Percentiles rank a stretch among this genome's conserved stretches.
phyloP scores from a whole-genome alignment of 2,329 filamentous ascomycete species.

The Ambrosiella xylebori region DNA sequence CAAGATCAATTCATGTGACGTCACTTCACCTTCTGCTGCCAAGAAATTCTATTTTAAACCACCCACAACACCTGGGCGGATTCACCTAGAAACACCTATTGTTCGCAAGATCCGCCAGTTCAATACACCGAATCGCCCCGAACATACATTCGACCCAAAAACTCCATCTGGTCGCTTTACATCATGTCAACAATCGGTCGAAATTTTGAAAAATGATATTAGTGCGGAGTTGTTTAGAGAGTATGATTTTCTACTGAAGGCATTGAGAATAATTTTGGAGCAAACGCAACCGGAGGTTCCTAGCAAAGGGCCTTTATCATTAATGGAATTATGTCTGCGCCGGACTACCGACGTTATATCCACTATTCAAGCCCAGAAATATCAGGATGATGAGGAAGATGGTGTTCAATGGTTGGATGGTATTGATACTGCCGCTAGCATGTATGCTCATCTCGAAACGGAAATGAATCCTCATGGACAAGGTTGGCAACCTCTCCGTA shows the following conservation, averaged over 20 bases:
- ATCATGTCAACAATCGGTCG: not conserved
- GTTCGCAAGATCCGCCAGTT: conserved; percentile 17
- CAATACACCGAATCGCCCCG: conserved; percentile 4
- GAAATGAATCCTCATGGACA: conserved; percentile 16
- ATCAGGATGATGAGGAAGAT: conserved; percentile 17
- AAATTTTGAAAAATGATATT: not conserved
- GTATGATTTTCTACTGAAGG: conserved; percentile 9
- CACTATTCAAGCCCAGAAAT: conserved; percentile 1
- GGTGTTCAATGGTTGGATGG: conserved; percentile 14
- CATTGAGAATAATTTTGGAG: conserved; percentile 1
- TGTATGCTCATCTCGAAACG: conserved; percentile 22
- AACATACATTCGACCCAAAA: not conserved
- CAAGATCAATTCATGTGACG: not conserved
- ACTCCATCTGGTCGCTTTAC: not conserved
- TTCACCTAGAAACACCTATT: conserved; percentile 19
- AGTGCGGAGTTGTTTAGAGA: conserved; percentile 7
- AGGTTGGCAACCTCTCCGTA: conserved; percentile 22
- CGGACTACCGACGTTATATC: conserved; percentile 7
- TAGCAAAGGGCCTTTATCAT: conserved; percentile 14
- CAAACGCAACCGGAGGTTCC: not conserved
- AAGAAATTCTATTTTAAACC: conserved; percentile 5
- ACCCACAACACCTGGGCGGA: conserved; percentile 12
- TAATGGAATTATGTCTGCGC: conserved; percentile 23
- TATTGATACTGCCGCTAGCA: conserved; percentile 15
- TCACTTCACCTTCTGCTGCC: not conserved